Base-by-base conservation (phyloP, 2,329 filamentous ascomycete species). In the Simplicillium aogashimaense region DNA sequence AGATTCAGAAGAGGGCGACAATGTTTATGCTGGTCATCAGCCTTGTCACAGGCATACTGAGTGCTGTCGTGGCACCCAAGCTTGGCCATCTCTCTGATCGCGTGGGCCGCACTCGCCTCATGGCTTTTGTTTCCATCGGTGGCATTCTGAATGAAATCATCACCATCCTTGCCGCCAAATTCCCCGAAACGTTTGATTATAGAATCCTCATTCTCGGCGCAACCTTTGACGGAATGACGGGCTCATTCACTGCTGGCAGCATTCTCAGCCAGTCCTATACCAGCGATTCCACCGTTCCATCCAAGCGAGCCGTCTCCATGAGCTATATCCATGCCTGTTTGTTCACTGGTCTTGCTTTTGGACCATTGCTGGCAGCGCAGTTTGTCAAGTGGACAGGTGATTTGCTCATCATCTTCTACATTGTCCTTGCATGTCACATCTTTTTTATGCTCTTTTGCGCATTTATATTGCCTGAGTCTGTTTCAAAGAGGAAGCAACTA, bases 311-410 rank as follows among this genome's bases (percentile, higher is more conserved):
- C 44, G 83, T 94, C 7, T 78, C 81, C 4, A 92, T 97, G 58
- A 89, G 87, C 7, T 90, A 89, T 56, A 82, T 97, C 51, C 86
- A 97, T 52, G 88, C 86, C 10, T 88, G 83, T 49, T 69, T 98
- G 8, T 97, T 95, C 59, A 73, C 76, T 2, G 92, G 92, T n/a
- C 77, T 97, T 35, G 90, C 92, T 0, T 62, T 90, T 28, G 92
- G 92, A 0, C 92, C 92, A 7, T 70, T 94, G 3, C 54, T 94
- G 16, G 83, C 88, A 0, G 89, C 84, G 2, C 82, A 85, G 50
- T 68, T 95, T 34, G 82, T 95, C 52, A 76, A 84, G 51, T 74
- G 70, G 58, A 89, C 85, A 0, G 84, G 85, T 7, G 77, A 76
- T 34, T 69, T 94, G 13, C 58, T 95, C 7, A 75, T 78, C n/a